Percentiles rank a stretch among this genome's conserved stretches.
Conservation (phyloP, 371 early-diverging fungal genomes). For the Syncephalastrum monosporum region DNA sequence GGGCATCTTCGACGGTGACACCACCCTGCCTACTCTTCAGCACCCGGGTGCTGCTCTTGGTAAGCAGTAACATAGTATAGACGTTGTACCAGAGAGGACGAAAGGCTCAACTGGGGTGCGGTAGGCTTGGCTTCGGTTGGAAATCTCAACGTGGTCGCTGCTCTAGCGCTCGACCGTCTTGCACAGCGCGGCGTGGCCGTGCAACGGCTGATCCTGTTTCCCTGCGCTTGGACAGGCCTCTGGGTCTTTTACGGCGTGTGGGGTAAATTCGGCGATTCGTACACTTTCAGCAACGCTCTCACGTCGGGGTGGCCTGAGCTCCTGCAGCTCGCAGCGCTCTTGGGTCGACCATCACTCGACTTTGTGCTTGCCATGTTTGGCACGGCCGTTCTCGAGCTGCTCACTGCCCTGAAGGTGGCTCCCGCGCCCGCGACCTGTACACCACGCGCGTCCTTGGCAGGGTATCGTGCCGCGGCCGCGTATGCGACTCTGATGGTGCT, state of each 20-base stretch:
- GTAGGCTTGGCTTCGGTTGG: constrained; percentile 8
- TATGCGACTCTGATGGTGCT: constrained; percentile 12
- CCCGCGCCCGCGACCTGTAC: background rate
- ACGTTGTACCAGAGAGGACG: too few species aligned
- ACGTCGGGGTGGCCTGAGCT: constrained; percentile 27
- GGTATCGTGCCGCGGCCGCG: constrained; percentile 16
- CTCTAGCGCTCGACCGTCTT: constrained; percentile 15
- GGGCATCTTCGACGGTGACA: constrained; percentile 17
- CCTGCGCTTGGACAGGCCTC: constrained; percentile 26
- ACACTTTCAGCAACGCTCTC: constrained; percentile 17
- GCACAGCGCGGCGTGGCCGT: constrained; percentile 2
- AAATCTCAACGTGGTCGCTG: constrained; percentile 6
- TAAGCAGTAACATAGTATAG: background rate
- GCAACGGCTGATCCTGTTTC: constrained; percentile 27
- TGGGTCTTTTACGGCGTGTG: constrained; percentile 21
- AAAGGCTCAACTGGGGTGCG: too few species aligned
- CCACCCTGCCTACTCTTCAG: constrained; percentile 13
- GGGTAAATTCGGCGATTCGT: constrained; percentile 24
- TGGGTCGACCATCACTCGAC: constrained; percentile 29
- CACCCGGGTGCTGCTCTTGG: background rate
- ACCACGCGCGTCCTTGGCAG: background rate
- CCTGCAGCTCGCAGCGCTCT: constrained; percentile 20
- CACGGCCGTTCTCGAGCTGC: constrained; percentile 22
- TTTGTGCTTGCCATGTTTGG: constrained; percentile 30
- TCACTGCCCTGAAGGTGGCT: constrained; percentile 3